Conservation (phyloP, 1,284 basidiomycete genomes). For the Hymenochaete sp. region DNA sequence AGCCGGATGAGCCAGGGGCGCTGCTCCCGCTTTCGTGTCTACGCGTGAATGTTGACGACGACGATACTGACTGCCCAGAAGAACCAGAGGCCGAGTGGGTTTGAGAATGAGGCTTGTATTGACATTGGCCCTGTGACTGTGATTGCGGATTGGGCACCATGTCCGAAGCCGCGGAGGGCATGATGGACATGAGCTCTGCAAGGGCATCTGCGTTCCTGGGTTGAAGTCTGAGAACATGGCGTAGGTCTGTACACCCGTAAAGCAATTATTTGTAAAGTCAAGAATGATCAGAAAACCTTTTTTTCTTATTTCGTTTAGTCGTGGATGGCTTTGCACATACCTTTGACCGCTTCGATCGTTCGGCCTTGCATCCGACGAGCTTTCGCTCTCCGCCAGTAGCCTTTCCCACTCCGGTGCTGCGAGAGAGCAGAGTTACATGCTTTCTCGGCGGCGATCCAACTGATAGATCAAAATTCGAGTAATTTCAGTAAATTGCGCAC, state of each 20-base stretch:
- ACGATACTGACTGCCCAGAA: too few relatives aligned
- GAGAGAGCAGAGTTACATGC: slow-evolving; percentile 53
- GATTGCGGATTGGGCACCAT: neutral
- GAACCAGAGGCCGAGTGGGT: neutral
- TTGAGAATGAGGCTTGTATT: neutral
- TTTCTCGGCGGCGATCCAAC: slow-evolving; percentile 59
- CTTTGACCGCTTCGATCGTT: slow-evolving; percentile 52
- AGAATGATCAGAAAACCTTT: too few relatives aligned
- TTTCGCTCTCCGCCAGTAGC: slow-evolving; percentile 54
- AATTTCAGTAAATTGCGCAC: neutral
- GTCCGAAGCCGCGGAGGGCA: slow-evolving; percentile 25
- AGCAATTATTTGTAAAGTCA: neutral
- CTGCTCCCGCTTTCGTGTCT: neutral
- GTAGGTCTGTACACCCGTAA: slow-evolving; percentile 37
- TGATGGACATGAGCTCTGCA: slow-evolving; percentile 39
- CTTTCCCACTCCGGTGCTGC: slow-evolving; percentile 59
- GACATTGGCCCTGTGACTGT: neutral
- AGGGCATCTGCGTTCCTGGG: slow-evolving; percentile 51
- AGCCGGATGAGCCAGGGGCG: slow-evolving; percentile 5
- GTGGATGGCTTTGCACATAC: slow-evolving; percentile 26
- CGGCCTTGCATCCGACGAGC: slow-evolving; percentile 50
- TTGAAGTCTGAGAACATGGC: slow-evolving; percentile 48
- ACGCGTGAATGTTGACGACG: too few relatives aligned
- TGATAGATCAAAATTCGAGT: slow-evolving; percentile 21
- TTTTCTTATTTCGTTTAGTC: neutral